Evolutionary conservation across 306 rosid genomes (phyloP), one percentile per base, ranked within the genome.

Genomic region (Prinsepia uniflora): DNA sequence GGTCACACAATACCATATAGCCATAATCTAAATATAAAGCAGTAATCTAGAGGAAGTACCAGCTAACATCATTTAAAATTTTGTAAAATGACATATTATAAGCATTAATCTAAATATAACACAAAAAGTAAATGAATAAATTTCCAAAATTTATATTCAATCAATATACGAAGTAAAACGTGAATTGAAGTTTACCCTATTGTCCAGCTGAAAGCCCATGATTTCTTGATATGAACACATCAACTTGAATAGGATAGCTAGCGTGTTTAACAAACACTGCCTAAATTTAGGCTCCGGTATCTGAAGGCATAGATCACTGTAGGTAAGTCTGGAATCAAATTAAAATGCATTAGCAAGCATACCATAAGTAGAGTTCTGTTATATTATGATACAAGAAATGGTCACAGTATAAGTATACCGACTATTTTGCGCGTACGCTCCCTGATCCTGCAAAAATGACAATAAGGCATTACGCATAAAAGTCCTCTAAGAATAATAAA

Each of bases 281-380:
- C 99, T 91, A 79, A 95, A 95, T 84, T 84, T 87, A 54, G 97
- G 75, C 72, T 95, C 97, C 18, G 99, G 96, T 77, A 91, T 95
- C 74, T 75, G 89, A 73, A 80, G 88, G 90, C 99, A 95, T 65
- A 95, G 85, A 72, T 95, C 99, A 66, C 99, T 95, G 92, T 95
- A 95, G 57, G 97, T 91, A 83, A 91, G 87, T 88, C 99, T 94
- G 96, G 45, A 71, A 86, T 63, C 50, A 78, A 69, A 58, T 58
- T 36, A 36, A 56, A 76, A 78, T 54, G 66, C 39, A 82, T 77
- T 61, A 79, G 72, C 76, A 70, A 67, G 77, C 65, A 71, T 54
- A 76, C 72, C 60, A 41, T 62, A 79, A 47, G 55, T 58, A 71
- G 56, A 74, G 63, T 50, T 18, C 45, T 64, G 15, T 19, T 39